Conservation (phyloP, 2,329 filamentous ascomycete genomes). For the Sporothrix sp. region DNA sequence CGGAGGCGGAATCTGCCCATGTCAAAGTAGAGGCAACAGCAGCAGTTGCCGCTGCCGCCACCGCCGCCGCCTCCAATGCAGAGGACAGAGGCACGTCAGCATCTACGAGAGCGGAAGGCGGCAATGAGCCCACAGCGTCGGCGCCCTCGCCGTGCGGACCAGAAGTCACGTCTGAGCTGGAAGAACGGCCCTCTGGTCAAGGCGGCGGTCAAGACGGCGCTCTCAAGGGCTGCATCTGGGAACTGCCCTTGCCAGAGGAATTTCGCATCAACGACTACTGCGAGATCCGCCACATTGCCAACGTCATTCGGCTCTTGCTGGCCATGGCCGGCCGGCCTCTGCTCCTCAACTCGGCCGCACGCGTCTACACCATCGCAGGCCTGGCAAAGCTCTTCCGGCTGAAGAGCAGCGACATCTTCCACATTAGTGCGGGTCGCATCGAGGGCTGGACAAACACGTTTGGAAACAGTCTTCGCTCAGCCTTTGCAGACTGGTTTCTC, state of each 20-base stretch:
- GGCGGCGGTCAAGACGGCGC: not conserved
- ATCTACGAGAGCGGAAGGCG: too few relatives aligned
- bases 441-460: not conserved
- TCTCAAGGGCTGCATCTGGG: conserved; percentile 9
- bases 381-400: conserved; percentile 52
- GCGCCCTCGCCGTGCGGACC: too few relatives aligned
- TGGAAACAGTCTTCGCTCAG: conserved; percentile 28
- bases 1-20: too few relatives aligned
- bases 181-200: not conserved
- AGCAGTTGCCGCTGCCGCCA: not conserved
- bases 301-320: conserved; percentile 53
- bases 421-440: not conserved
- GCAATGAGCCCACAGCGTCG: too few relatives aligned
- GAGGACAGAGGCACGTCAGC: too few relatives aligned
- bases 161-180: too few relatives aligned
- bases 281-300: conserved; percentile 50
- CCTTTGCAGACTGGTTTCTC: conserved; percentile 50
- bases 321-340: conserved; percentile 39
- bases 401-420: conserved; percentile 9
- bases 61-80: not conserved
- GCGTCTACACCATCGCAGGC: conserved; percentile 57
- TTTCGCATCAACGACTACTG: conserved; percentile 51
- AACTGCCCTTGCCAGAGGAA: conserved; percentile 18
- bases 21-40: too few relatives aligned
- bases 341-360: conserved; percentile 52